A percentile compares a stretch with the other conserved stretches of the same genome.
These are phyloP conservation scores for Marsdenia floribunda DNA, from an alignment of 257 asterid species.

Conservation along the genomic window DNA sequence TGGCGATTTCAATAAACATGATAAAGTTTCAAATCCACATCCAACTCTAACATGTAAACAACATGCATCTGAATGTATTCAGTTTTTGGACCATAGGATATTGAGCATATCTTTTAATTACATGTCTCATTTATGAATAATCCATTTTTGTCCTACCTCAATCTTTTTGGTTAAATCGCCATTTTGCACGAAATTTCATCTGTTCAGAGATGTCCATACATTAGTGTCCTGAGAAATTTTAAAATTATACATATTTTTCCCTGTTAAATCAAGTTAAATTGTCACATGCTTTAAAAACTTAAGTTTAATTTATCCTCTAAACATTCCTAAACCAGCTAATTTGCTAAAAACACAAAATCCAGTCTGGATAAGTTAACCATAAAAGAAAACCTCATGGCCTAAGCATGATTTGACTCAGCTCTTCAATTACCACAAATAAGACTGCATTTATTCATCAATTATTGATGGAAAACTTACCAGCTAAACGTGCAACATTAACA, in stretches of 20 bases:
- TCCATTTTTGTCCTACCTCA: neutral
- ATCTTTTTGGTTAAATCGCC: neutral
- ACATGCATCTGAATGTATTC: neutral
- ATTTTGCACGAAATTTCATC: neutral
- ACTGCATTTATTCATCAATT: neutral
- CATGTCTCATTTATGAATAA: neutral
- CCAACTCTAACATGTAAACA: neutral
- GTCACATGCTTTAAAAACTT: too few species aligned
- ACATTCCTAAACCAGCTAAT: neutral
- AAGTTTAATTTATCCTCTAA: too few species aligned
- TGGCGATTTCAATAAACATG: neutral
- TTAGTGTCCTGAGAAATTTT: neutral
- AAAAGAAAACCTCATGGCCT: neutral
- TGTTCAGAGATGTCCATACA: neutral
- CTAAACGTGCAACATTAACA: constrained; percentile 89
- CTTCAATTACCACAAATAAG: neutral
- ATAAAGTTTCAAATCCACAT: neutral
- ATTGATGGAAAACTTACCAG: constrained; percentile 44
- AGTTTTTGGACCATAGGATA: neutral
- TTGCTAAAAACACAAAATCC: neutral
- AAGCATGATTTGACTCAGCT: neutral
- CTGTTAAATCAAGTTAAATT: too few species aligned
- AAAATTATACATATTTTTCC: neutral
- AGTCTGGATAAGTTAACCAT: neutral
- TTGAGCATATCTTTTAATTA: neutral